Percentiles rank a stretch among this genome's conserved stretches.
phyloP scores from a whole-genome alignment of 164 flowering plant species.

The Vitis amurensis region DNA sequence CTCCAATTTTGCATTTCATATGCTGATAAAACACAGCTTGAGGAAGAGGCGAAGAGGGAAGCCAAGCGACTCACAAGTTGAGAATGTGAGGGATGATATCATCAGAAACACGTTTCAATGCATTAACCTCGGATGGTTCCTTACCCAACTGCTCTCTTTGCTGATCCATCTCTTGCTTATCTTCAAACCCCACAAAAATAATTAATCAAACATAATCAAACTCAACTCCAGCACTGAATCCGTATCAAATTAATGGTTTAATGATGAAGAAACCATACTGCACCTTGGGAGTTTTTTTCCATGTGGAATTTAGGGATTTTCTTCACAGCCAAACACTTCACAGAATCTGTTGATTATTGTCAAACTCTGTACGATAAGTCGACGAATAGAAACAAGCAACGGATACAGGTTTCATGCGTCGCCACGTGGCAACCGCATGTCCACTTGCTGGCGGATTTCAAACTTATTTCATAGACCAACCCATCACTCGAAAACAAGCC shows the following conservation, averaged over 20 bases:
- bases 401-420: not conserved
- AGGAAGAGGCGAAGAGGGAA: not conserved
- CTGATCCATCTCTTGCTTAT: conserved; percentile 19
- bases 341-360: not conserved
- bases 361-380: not conserved
- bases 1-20: no score
- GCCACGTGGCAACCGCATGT: not conserved
- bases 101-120: conserved; percentile 35
- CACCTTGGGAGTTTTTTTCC: conserved; percentile 13
- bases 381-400: not conserved
- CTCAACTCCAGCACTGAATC: not conserved
- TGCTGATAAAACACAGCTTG: not conserved
- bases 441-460: not conserved
- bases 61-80: conserved; percentile 50
- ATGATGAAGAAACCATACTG: not conserved
- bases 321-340: not conserved
- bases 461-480: no score
- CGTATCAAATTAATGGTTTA: not conserved
- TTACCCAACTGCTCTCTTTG: conserved; percentile 24
- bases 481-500: no score
- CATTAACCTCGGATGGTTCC: conserved; percentile 20
- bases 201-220: not conserved
- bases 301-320: conserved; percentile 7
- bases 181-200: conserved; percentile 1
- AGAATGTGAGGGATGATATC: conserved; percentile 65